Base-by-base conservation (phyloP, 176 grass and related monocot genomes). In the Leersia perrieri region DNA sequence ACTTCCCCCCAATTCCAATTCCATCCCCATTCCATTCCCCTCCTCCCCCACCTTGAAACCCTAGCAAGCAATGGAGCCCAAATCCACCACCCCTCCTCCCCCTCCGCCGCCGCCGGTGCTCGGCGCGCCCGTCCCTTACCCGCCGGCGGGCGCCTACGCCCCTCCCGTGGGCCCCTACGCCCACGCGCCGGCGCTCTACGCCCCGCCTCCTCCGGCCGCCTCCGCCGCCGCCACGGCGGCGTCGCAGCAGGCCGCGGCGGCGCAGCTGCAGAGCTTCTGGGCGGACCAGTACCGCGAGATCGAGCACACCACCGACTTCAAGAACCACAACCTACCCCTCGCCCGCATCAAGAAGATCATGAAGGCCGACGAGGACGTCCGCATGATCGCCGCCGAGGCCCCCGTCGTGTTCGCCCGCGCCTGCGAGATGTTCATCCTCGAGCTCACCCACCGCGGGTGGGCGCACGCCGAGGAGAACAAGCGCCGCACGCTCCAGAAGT, bases 271-370 rank as follows among this genome's bases (percentile, higher is more conserved):
- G 83, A 11, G 75, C 6, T 98, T 98, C 90, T 98, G 95, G 95
- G 86, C 88, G 29, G 95, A 95, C 32, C 95, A 93, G 84, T 89
- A 88, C 81, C 92, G 90, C 53, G 95, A 98, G 90, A 88, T 98
- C 86, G 95, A 95, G 66, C 78, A 90, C 70, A 83, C 88, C 53
- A 85, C 72, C 5, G 95, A 98, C 82, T 94, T 95, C 84, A 93
- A 91, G 84, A 95, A 98, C 69, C 92, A 99, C 88, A 99, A 89
- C 77, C 88, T 99, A 12, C 96, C 96, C 9, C 91, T 99, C 64
- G 92, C 92, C 67, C 90, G 92, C 71, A 99, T 99, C 81, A 99
- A 99, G 84, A 95, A 95, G 86, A 95, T 99, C 89, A 99, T 99
- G 96, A 99, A 99, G 88, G 95, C 95, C 33, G 95, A 97, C 84